Conservation (phyloP, 164 flowering plant species). For the Brasenia schreberi region DNA sequence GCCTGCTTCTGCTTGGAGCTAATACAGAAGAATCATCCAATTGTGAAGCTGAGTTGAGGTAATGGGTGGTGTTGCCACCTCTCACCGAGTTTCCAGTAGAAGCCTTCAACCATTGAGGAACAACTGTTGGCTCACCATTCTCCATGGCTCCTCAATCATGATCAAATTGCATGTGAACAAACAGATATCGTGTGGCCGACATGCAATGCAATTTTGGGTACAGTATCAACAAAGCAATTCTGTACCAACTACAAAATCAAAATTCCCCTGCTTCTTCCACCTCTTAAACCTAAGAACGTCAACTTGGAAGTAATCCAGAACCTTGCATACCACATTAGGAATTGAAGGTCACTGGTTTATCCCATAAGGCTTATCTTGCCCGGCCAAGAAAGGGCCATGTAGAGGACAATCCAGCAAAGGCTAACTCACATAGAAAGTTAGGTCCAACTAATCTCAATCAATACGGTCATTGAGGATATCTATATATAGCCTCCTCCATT, state of each 20-base stretch:
- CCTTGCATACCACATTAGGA: not conserved
- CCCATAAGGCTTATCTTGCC: no score
- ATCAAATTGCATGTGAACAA: constrained; percentile 9
- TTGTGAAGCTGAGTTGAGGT: constrained; percentile 34
- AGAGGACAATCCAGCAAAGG: no score
- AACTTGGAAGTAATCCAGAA: not conserved
- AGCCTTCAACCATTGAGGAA: constrained; percentile 84
- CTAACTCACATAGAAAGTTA: no score
- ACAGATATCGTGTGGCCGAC: not conserved
- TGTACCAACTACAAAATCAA: not conserved
- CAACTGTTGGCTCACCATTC: constrained; percentile 76
- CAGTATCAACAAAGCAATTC: not conserved
- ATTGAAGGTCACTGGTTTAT: no score
- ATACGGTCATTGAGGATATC: no score
- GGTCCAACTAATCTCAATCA: no score
- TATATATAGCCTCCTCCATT: no score
- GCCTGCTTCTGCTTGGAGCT: constrained; percentile 29
- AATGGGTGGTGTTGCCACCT: constrained; percentile 45
- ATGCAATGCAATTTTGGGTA: no score
- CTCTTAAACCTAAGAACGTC: not conserved
- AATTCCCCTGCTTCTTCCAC: not conserved
- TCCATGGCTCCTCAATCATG: constrained; percentile 58
- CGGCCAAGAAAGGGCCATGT: no score
- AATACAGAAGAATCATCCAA: constrained; percentile 29
- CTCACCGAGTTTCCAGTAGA: constrained; percentile 38